These are phyloP conservation scores for Cupressus sempervirens DNA, from an alignment of 75 land plant genomes.

Conservation along the genomic window DNA sequence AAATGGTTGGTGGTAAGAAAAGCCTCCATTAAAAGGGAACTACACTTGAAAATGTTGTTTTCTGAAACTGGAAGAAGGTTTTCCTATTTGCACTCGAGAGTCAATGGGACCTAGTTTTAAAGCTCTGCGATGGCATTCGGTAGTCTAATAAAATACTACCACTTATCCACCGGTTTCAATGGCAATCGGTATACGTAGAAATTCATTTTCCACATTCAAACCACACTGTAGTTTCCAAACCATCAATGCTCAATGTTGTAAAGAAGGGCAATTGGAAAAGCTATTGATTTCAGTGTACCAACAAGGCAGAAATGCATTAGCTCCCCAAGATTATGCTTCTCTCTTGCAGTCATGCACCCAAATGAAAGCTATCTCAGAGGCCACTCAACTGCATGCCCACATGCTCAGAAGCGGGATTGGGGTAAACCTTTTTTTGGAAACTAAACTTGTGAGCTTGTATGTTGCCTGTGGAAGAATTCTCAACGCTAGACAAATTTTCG, in stretches of 20 bases:
- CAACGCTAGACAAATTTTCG: slow-evolving; percentile 2
- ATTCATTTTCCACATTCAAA: not conserved
- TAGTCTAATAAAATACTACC: no score
- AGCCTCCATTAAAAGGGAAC: no score
- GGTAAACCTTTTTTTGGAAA: not conserved
- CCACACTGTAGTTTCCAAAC: not conserved
- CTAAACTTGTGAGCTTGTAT: slow-evolving; percentile 4
- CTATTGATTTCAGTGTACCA: not conserved
- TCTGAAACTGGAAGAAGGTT: no score
- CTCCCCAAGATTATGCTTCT: not conserved
- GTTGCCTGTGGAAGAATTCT: not conserved
- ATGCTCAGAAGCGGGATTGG: not conserved
- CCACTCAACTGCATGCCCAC: slow-evolving; percentile 5
- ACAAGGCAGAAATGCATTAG: not conserved
- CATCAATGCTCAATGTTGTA: not conserved
- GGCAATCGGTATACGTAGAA: no score
- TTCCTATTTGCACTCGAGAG: no score
- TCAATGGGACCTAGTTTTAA: no score
- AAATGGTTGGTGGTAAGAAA: no score
- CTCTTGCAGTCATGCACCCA: not conserved
- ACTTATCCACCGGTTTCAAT: not conserved
- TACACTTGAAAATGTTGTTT: no score
- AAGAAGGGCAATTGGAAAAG: not conserved
- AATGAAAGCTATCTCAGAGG: not conserved
- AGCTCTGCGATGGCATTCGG: no score